These are phyloP conservation scores for Acanthamoeba divionensis DNA, from an alignment of 208 protist species.

Conservation along the genomic window DNA sequence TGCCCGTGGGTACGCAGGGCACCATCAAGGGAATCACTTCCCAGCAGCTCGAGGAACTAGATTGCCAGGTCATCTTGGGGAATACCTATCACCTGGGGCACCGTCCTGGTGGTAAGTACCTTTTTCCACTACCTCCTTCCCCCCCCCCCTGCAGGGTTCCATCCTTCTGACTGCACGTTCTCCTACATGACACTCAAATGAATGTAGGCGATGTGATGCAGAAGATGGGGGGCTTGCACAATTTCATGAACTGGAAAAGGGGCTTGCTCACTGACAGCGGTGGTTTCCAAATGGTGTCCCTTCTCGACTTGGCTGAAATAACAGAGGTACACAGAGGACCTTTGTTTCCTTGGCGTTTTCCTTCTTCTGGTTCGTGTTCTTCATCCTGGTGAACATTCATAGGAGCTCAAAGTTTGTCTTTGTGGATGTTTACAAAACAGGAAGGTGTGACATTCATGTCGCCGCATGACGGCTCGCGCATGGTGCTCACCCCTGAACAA, in stretches of 20 bases:
- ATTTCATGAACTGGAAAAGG: constrained; percentile 93
- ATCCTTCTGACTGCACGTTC: background rate
- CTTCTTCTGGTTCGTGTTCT: background rate
- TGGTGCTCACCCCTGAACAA: constrained; percentile 96
- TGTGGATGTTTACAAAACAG: constrained; percentile 19
- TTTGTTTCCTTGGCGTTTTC: constrained; percentile 36
- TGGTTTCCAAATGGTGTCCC: constrained; percentile 95
- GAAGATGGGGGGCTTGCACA: constrained; percentile 95
- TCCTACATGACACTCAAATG: background rate
- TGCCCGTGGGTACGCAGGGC: constrained; percentile 95
- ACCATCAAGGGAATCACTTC: constrained; percentile 94
- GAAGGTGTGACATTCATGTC: constrained; percentile 97
- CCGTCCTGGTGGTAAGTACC: constrained; percentile 91
- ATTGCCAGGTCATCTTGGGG: constrained; percentile 94
- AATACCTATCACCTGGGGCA: constrained; percentile 98
- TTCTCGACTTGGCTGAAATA: constrained; percentile 93
- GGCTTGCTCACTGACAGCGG: constrained; percentile 97
- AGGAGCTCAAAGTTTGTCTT: no score
- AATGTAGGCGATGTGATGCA: constrained; percentile 72
- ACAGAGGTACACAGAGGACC: constrained; percentile 83
- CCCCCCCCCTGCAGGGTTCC: no score
- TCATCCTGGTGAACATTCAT: no score
- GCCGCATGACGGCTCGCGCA: constrained; percentile 92
- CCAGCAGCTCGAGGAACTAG: constrained; percentile 86
- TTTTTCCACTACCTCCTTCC: no score